Base-by-base conservation (phyloP, 2,329 filamentous ascomycete species). In the Boeremia lycopersici region DNA sequence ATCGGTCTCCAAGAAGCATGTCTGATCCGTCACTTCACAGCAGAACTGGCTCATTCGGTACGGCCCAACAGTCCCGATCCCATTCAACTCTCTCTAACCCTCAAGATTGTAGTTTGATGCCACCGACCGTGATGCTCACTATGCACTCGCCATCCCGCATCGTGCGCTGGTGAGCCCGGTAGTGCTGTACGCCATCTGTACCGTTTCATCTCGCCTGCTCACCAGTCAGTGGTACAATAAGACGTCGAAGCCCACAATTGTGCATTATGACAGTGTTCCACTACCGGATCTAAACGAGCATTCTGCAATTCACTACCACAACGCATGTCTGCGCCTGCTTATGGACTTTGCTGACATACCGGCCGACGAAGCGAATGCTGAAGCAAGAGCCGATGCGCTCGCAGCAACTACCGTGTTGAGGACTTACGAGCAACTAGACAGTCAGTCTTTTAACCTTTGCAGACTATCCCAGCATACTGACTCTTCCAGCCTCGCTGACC, bases 1-100 rank as follows among this genome's bases (percentile, higher is more conserved):
- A 39, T 47, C 10, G 34, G 44, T 17, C 9, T 47, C 6, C 44
- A 47, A 47, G 44, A 47, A 29, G 44, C 35, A 15, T 47, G 44
- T 23, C 13, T 47, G 28, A 39, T 47, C 26, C 29, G 44, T 3
- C 28, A 47, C 19, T 47, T 47, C 15, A 47, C 44, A 4, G 26
- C 34, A 11, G 30, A 47, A 6, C 44, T 47, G 11, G 44, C 44
- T 25, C 44, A 23, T 12, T 38, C 44, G 10, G 44, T 47, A 19
- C 44, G 12, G 7, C 19, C 6, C 13, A 30, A 4, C 7, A 29
- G 2, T 44, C 29, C 3, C 33, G 11, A n/a, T 17, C 9, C n/a
- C 15, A 6, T 9, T 6, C n/a, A 9, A 35, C 2, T 6, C 33
- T 35, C 33, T 1, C 33, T 35, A 13, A 35, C 7, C 15, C 13